Percentiles rank a stretch among this genome's conserved stretches.
Conservation (phyloP, 2,329 filamentous ascomycete species). For the Stachybotrys echinatus region DNA sequence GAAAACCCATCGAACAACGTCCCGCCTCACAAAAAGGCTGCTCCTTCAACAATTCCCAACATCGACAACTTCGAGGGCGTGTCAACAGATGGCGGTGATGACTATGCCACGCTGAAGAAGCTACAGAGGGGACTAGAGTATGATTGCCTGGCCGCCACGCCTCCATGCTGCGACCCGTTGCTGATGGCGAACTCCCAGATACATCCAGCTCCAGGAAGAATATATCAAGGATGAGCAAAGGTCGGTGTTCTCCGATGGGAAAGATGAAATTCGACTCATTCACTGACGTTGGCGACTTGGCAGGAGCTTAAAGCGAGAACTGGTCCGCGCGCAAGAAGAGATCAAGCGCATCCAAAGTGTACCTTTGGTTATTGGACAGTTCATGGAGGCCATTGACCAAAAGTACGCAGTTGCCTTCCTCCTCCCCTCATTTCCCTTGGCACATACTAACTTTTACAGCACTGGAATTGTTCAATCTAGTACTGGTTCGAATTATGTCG, state of each 20-base stretch:
- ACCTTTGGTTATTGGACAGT: slow-evolving; percentile 95
- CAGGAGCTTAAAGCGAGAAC: slow-evolving; percentile 92
- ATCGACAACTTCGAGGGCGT: slow-evolving; percentile 87
- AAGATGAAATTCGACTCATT: neutral
- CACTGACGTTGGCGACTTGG: neutral
- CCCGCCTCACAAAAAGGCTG: slow-evolving; percentile 75
- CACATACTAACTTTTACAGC: slow-evolving; percentile 38
- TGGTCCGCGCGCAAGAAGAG: slow-evolving; percentile 96
- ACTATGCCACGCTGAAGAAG: slow-evolving; percentile 94
- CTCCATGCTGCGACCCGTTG: slow-evolving; percentile 4
- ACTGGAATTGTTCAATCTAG: slow-evolving; percentile 98
- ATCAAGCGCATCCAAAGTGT: slow-evolving; percentile 99
- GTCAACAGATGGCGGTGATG: slow-evolving; percentile 75
- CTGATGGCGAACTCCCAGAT: slow-evolving; percentile 43
- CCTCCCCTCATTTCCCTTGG: neutral
- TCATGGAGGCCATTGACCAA: slow-evolving; percentile 99
- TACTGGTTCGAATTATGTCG: slow-evolving; percentile 97
- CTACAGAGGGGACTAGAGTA: slow-evolving; percentile 94
- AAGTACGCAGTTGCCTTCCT: slow-evolving; percentile 61
- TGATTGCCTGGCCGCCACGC: slow-evolving; percentile 18
- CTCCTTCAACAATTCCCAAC: slow-evolving; percentile 76
- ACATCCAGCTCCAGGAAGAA: slow-evolving; percentile 97
- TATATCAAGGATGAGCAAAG: slow-evolving; percentile 99
- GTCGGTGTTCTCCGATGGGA: slow-evolving; percentile 32
- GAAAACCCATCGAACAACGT: slow-evolving; percentile 72